Base-by-base conservation (phyloP, 129 eudicot genomes). In the Tagetes erecta region DNA sequence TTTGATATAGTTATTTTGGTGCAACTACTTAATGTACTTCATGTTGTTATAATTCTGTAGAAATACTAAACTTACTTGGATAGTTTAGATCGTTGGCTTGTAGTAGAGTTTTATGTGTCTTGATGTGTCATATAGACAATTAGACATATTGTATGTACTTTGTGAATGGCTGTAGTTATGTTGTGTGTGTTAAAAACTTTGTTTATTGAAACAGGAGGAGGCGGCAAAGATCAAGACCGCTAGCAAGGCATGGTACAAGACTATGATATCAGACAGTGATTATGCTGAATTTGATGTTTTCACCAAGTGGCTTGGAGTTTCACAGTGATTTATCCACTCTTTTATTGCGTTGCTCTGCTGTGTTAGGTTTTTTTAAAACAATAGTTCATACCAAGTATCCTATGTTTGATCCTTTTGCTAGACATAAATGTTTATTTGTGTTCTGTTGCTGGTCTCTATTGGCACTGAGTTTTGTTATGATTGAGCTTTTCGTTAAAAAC, bases 251-350 rank as follows among this genome's bases (percentile, higher is more conserved):
- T 88, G 90, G 88, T 86, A 86, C 72, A 76, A 86, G 88, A 88
- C 95, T 6, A 86, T 84, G 95, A 88, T 88, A 3, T 88, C 96
- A 0, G 91, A 86, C 63, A 81, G 85, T 71, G 91, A 89, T 71
- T 86, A 89, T 66, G 84, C 96, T 5, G 91, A 89, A 66, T 89
- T 89, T 38, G 91, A 89, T 67, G 84, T 76, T 68, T 89, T 87
- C 84, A 71, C 88, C 58, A 84, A 87, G 81, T 87, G 92, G 92
- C 79, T 87, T 49, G 88, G 92, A 33, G 93, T 83, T 31, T 78
- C 90, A 38, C 86, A 88, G 88, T 88, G 67, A 88, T 73, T 8
- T 72, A 2, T 70, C 13, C 5, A 30, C 38, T 30, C 1, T 40
- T 40, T 77, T 20, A 36, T 45, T 39, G 70, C 73, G 76, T 55